Evolutionary conservation across 345 rosid genomes (phyloP).

Genomic region (Brassica juncea): DNA sequence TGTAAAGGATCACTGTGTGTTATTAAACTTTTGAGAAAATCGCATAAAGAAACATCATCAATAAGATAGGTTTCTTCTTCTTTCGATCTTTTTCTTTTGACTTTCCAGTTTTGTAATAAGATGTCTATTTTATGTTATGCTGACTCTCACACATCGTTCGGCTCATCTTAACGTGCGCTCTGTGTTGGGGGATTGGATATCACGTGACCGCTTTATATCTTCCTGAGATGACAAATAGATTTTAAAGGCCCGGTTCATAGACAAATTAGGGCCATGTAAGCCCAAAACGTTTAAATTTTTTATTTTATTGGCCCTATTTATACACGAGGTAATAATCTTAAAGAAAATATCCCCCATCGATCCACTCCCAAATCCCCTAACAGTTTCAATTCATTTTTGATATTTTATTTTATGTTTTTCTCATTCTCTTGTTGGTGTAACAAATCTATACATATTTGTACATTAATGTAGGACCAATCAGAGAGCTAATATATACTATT

Average conservation of each 20-base stretch:
- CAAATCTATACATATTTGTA: background rate
- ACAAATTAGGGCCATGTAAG: background rate
- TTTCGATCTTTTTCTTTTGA: background rate
- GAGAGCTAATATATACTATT: background rate
- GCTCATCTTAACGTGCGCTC: constrained; percentile 35
- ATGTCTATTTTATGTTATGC: background rate
- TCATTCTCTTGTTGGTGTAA: background rate
- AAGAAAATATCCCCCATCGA: background rate
- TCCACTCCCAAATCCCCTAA: background rate
- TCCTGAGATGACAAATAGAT: background rate
- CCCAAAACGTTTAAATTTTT: background rate
- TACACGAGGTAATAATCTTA: background rate
- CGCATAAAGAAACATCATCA: too few species aligned
- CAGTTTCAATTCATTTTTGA: background rate
- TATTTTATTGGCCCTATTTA: background rate
- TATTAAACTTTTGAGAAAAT: too few species aligned
- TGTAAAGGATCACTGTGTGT: background rate
- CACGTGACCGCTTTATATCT: constrained; percentile 17
- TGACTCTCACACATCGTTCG: constrained; percentile 13
- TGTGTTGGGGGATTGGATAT: constrained; percentile 12
- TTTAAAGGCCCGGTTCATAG: background rate
- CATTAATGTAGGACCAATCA: background rate
- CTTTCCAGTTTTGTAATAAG: constrained; percentile 17
- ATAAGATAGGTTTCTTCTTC: too few species aligned
- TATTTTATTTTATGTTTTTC: background rate